These are phyloP conservation scores for Phytophthora nicotianae DNA, from an alignment of 352 stramenopile genomes.

Conservation along the genomic window DNA sequence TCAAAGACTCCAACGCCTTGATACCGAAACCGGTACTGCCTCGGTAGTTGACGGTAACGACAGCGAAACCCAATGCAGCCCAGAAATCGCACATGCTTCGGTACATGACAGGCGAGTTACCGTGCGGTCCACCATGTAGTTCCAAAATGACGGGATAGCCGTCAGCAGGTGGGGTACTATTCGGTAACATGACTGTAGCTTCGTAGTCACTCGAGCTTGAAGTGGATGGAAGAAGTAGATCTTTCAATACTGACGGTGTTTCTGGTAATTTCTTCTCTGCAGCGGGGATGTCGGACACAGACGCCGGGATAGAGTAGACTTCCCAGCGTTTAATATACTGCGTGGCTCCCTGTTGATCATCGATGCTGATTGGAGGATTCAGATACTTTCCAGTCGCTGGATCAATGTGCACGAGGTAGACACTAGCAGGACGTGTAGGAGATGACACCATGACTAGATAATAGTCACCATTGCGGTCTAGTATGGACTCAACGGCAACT, in stretches of 20 bases:
- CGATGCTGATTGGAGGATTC: constrained; percentile 43
- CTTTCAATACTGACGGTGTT: constrained; percentile 38
- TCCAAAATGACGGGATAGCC: constrained; percentile 84
- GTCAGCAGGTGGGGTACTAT: constrained; percentile 28
- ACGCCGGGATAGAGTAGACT: constrained; percentile 55
- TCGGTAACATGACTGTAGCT: constrained; percentile 77
- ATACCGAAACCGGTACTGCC: constrained; percentile 95
- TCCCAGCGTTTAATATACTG: constrained; percentile 66
- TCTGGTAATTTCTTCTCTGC: constrained; percentile 40
- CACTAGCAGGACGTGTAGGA: constrained; percentile 54
- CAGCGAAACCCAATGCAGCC: constrained; percentile 86
- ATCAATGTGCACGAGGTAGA: constrained; percentile 65
- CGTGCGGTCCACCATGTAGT: constrained; percentile 94
- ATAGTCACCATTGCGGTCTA: constrained; percentile 45
- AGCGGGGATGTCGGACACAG: constrained; percentile 50
- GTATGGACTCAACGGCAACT: constrained; percentile 54
- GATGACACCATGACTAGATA: constrained; percentile 65
- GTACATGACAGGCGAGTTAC: constrained; percentile 87
- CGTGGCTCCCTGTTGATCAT: constrained; percentile 44
- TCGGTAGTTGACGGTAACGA: constrained; percentile 96
- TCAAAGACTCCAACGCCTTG: constrained; percentile 87
- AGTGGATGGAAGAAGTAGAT: constrained; percentile 55
- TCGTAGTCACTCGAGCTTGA: constrained; percentile 69
- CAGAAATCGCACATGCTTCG: constrained; percentile 91
- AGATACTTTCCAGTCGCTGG: constrained; percentile 45